Conservation (phyloP, 1,139 yeast genomes). For the Starmera stellimalicola region DNA sequence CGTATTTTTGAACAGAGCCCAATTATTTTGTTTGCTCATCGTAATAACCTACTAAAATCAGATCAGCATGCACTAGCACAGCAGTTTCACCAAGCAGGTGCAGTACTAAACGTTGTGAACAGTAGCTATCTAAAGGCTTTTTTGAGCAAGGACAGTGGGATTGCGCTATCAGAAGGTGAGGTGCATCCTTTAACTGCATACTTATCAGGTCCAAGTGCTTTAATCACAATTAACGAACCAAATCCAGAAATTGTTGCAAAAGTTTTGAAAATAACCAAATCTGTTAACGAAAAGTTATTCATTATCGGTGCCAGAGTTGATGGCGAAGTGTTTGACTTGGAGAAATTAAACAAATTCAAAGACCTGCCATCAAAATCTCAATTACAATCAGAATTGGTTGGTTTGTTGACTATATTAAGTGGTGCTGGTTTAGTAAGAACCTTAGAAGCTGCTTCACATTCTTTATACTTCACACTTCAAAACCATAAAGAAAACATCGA, state of each 20-base stretch:
- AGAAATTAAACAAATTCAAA: constrained; percentile 54
- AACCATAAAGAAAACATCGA: constrained; percentile 32
- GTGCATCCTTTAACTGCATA: constrained; percentile 62
- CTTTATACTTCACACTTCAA: constrained; percentile 65
- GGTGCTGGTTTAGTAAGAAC: constrained; percentile 88
- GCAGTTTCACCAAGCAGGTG: constrained; percentile 56
- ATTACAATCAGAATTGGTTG: constrained; percentile 74
- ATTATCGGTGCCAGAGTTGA: constrained; percentile 83
- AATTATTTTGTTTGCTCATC: constrained; percentile 70
- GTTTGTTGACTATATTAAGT: constrained; percentile 72
- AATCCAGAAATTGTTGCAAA: constrained; percentile 62
- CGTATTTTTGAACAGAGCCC: no score
- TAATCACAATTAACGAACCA: constrained; percentile 57
- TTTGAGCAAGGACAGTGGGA: constrained; percentile 58
- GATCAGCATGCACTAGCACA: constrained; percentile 60
- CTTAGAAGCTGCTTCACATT: constrained; percentile 56
- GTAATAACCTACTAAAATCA: constrained; percentile 62
- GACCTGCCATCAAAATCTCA: constrained; percentile 62
- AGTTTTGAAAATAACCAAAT: constrained; percentile 51
- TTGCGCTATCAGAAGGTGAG: no score
- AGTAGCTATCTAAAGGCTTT: constrained; percentile 66
- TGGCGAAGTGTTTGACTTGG: constrained; percentile 41
- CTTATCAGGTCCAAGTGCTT: constrained; percentile 78
- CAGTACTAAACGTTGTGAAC: constrained; percentile 56
- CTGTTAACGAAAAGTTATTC: constrained; percentile 62